phyloP scores from a whole-genome alignment of 1,139 yeast species.

The Yamadazyma triangularis region DNA sequence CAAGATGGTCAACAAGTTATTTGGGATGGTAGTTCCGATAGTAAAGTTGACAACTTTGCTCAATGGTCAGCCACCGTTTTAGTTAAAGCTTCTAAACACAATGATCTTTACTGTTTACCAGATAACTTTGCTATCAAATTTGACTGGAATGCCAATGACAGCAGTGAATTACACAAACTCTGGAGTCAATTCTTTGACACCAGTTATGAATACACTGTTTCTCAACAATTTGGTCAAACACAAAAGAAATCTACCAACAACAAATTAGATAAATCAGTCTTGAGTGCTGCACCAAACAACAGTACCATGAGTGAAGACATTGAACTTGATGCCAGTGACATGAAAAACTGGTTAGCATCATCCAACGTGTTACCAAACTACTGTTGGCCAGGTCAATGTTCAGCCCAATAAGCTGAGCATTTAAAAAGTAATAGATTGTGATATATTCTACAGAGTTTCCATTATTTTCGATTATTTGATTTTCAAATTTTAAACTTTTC shows the following conservation, averaged over 20 bases:
- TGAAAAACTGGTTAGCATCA: not conserved
- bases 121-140: conserved; percentile 21
- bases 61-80: conserved; percentile 24
- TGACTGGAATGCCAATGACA: conserved; percentile 13
- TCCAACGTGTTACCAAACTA: conserved; percentile 22
- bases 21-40: conserved; percentile 14
- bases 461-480: too few relatives aligned
- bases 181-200: conserved; percentile 1
- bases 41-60: conserved; percentile 21
- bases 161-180: not conserved
- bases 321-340: not conserved
- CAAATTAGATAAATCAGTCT: not conserved
- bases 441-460: too few relatives aligned
- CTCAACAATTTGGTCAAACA: not conserved
- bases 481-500: too few relatives aligned
- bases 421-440: not conserved
- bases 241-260: not conserved
- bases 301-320: not conserved
- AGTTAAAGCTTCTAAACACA: conserved; percentile 16
- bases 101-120: conserved; percentile 27
- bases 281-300: not conserved
- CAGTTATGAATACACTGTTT: not conserved
- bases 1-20: conserved; percentile 11
- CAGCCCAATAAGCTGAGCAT: not conserved
- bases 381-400: conserved; percentile 17